Conservation (phyloP, 768 basidiomycete species). For the Saitozyma sp. region DNA sequence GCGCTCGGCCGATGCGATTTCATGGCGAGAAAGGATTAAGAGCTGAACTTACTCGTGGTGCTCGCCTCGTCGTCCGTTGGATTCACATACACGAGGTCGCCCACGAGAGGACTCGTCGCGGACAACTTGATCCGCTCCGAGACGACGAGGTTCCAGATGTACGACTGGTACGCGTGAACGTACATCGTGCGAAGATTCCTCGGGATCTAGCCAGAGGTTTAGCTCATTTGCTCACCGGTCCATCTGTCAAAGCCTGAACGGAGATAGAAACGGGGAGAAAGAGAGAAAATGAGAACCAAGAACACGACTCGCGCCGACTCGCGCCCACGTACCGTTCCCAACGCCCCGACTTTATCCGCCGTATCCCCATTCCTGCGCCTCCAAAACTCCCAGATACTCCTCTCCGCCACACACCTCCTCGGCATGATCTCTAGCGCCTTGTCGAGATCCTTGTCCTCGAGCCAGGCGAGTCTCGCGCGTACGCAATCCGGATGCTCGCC, state of each 20-base stretch:
- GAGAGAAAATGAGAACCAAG: too few relatives aligned
- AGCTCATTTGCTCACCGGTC: slow-evolving; percentile 1
- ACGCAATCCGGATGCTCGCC: slow-evolving; percentile 93
- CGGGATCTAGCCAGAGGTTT: slow-evolving; percentile 67
- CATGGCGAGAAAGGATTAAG: background rate
- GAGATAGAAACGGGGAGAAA: too few relatives aligned
- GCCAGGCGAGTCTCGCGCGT: slow-evolving; percentile 79
- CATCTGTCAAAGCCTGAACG: too few relatives aligned
- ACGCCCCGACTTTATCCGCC: slow-evolving; percentile 71
- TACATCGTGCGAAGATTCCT: slow-evolving; percentile 95
- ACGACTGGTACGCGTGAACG: slow-evolving; percentile 96
- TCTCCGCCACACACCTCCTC: slow-evolving; percentile 86
- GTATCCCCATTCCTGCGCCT: slow-evolving; percentile 74
- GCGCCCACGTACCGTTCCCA: slow-evolving; percentile 75
- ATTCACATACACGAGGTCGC: slow-evolving; percentile 82
- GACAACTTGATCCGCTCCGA: slow-evolving; percentile 83
- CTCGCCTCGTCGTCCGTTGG: slow-evolving; percentile 42
- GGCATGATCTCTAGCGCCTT: slow-evolving; percentile 85
- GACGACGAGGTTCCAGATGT: slow-evolving; percentile 96
- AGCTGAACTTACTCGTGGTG: too few relatives aligned
- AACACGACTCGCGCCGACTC: background rate
- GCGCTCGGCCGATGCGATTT: too few relatives aligned
- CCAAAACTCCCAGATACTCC: slow-evolving; percentile 83
- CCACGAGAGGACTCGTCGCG: slow-evolving; percentile 69
- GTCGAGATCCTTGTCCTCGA: slow-evolving; percentile 75